Evolutionary conservation across 2,329 filamentous ascomycete species (phyloP).

Genomic region (Fusarium musae): DNA sequence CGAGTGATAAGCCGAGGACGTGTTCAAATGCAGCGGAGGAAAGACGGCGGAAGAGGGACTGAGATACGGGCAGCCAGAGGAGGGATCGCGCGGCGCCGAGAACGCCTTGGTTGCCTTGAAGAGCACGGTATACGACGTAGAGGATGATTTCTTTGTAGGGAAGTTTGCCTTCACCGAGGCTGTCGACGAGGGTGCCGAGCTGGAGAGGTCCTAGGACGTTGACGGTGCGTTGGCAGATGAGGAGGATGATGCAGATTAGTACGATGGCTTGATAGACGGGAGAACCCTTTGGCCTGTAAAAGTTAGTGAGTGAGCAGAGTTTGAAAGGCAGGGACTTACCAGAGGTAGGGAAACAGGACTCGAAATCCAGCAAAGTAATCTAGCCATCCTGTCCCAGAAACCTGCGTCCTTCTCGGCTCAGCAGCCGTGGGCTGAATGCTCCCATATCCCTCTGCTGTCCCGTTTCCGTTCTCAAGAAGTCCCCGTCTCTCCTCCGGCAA

Average conservation of each 20-base stretch:
- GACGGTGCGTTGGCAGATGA: constrained; percentile 56
- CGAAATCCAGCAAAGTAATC: constrained; percentile 59
- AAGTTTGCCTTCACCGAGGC: constrained; percentile 54
- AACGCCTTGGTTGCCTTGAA: constrained; percentile 59
- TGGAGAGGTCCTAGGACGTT: constrained; percentile 58
- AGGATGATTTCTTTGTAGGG: constrained; percentile 56
- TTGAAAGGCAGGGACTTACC: constrained; percentile 39
- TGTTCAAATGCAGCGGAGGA: constrained; percentile 60
- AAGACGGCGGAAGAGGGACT: constrained; percentile 56
- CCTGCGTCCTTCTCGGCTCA: constrained; percentile 44
- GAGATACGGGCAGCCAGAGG: constrained; percentile 61
- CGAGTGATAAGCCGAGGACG: constrained; percentile 58
- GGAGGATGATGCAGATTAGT: constrained; percentile 53
- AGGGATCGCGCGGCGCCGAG: constrained; percentile 56
- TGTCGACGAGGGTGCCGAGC: constrained; percentile 54
- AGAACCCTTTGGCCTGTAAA: constrained; percentile 55
- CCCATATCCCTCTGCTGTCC: constrained; percentile 45
- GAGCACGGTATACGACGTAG: constrained; percentile 56
- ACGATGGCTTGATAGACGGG: constrained; percentile 54
- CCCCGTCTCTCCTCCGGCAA: constrained; percentile 51
- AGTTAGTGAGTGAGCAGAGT: constrained; percentile 6
- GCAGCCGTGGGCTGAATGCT: constrained; percentile 23
- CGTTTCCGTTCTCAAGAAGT: constrained; percentile 54
- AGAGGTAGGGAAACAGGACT: constrained; percentile 59
- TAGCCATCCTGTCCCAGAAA: constrained; percentile 54